These are phyloP conservation scores for Copromyces sp. DNA, from an alignment of 495 filamentous ascomycete genomes.

Conservation along the genomic window DNA sequence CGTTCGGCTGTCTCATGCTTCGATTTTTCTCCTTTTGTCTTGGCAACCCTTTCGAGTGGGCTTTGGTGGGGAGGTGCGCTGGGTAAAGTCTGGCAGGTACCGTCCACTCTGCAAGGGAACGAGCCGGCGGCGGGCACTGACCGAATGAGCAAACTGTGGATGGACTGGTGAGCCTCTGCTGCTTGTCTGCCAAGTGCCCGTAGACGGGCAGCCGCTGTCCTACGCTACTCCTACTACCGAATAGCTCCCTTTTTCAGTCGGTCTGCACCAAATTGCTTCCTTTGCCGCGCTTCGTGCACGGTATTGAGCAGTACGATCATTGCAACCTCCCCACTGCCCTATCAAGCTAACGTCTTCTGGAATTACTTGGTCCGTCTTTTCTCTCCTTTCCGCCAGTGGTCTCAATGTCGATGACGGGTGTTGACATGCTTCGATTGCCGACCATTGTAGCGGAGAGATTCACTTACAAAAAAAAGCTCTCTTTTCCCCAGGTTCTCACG, in stretches of 20 bases:
- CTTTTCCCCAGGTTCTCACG: not conserved
- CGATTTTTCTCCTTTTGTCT: constrained; percentile 17
- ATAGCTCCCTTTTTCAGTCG: not conserved
- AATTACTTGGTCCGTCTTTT: not conserved
- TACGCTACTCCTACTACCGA: not conserved
- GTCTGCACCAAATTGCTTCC: not conserved
- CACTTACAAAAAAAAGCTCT: not conserved
- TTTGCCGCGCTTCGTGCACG: not conserved
- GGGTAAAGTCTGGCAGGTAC: not conserved
- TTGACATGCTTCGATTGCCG: not conserved
- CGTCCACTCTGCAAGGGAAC: not conserved
- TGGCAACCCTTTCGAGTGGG: constrained; percentile 9
- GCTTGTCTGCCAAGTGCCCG: not conserved
- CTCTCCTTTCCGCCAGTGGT: not conserved
- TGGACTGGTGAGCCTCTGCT: not conserved
- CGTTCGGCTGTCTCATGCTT: not conserved
- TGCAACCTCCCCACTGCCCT: not conserved
- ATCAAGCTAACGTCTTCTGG: not conserved
- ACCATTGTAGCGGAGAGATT: not conserved
- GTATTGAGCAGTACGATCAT: not conserved
- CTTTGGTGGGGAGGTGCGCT: not conserved
- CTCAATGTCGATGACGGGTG: not conserved
- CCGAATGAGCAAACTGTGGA: not conserved
- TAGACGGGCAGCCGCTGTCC: not conserved
- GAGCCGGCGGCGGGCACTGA: not conserved